These are phyloP conservation scores for Candida chilensis DNA, from an alignment of 805 yeast genomes.

Conservation along the genomic window DNA sequence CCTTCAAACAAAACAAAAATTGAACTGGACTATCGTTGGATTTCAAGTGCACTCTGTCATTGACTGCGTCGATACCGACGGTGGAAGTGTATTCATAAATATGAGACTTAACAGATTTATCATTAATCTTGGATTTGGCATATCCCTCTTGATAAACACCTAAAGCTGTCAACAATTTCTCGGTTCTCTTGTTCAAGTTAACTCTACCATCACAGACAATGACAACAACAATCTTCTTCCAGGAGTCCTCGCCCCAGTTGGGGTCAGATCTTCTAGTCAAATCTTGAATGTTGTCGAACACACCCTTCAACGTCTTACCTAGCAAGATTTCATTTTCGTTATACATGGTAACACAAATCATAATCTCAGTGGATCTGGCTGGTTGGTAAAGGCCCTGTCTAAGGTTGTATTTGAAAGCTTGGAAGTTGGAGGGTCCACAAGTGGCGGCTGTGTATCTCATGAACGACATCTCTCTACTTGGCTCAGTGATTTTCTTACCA, in stretches of 20 bases:
- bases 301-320: slow-evolving; percentile 84
- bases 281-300: slow-evolving; percentile 77
- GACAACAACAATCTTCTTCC: slow-evolving; percentile 90
- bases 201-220: slow-evolving; percentile 89
- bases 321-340: slow-evolving; percentile 79
- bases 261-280: slow-evolving; percentile 53
- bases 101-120: slow-evolving; percentile 73
- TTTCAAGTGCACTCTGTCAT: slow-evolving; percentile 56
- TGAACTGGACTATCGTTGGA: slow-evolving; percentile 76
- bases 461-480: slow-evolving; percentile 58
- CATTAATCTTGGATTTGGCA: slow-evolving; percentile 86
- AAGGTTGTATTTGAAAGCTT: slow-evolving; percentile 55
- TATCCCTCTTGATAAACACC: slow-evolving; percentile 95
- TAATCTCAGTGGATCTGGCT: slow-evolving; percentile 76
- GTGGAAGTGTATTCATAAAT: slow-evolving; percentile 90
- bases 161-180: slow-evolving; percentile 72
- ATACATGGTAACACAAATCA: slow-evolving; percentile 84
- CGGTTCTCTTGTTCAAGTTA: slow-evolving; percentile 70
- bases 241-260: slow-evolving; percentile 91
- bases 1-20: slow-evolving; percentile 82
- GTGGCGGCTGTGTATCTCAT: slow-evolving; percentile 95
- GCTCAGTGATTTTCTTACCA: slow-evolving; percentile 18
- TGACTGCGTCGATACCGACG: slow-evolving; percentile 71
- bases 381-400: slow-evolving; percentile 73
- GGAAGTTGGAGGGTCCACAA: slow-evolving; percentile 75